Evolutionary conservation across 2,329 filamentous ascomycete species (phyloP).

Genomic region (Colletotrichum sp.): DNA sequence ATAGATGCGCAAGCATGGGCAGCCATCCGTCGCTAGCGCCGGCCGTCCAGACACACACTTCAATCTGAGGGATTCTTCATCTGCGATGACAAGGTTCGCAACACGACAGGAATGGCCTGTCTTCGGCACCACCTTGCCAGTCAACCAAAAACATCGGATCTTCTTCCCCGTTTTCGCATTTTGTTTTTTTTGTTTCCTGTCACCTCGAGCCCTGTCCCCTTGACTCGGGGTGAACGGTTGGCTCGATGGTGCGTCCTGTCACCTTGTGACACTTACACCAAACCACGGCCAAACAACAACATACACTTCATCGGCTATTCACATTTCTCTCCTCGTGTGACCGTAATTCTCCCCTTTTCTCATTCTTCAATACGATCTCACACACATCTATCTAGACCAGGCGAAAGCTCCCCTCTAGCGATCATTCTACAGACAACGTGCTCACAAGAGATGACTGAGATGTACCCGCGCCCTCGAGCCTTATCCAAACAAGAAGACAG

Average conservation of each 20-base stretch:
- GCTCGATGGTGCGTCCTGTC: not conserved
- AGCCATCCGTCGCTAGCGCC: not conserved
- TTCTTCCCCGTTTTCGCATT: not conserved
- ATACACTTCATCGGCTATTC: not conserved
- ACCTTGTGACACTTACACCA: not conserved
- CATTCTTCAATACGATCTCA: not conserved
- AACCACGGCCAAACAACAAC: not conserved
- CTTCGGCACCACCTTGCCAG: not conserved
- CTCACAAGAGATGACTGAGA: not conserved
- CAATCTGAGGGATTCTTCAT: not conserved
- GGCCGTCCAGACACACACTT: not conserved
- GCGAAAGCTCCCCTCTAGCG: not conserved
- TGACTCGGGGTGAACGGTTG: not conserved
- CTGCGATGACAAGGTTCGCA: not conserved
- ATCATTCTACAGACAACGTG: not conserved
- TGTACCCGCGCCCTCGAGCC: not conserved
- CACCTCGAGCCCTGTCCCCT: not conserved
- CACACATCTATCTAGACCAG: not conserved
- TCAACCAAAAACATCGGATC: not conserved
- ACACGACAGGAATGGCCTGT: not conserved
- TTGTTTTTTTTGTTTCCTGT: not conserved
- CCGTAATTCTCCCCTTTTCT: not conserved
- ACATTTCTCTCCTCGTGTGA: not conserved
- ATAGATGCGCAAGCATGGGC: not conserved
- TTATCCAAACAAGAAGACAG: not conserved